These are phyloP conservation scores for Tolypocladium cylindrosporum DNA, from an alignment of 2,329 filamentous ascomycete species.

Conservation along the genomic window DNA sequence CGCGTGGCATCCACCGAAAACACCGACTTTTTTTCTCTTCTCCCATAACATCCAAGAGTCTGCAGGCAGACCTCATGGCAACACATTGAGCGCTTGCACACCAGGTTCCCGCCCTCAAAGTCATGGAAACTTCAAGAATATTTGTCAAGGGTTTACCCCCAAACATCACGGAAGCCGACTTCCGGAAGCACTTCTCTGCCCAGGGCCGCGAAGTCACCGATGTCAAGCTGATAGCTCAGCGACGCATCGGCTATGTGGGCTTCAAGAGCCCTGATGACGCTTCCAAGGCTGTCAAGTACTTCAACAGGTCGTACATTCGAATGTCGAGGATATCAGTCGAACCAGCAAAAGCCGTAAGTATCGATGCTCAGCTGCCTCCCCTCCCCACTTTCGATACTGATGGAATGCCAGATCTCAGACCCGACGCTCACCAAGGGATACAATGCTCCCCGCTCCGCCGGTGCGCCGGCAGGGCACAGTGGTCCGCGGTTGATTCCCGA, in stretches of 20 bases:
- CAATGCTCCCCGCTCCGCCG: slow-evolving; percentile 14
- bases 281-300: slow-evolving; percentile 78
- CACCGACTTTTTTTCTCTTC: slow-evolving; percentile 17
- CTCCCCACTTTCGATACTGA: slow-evolving; percentile 14
- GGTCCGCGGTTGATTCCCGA: slow-evolving; percentile 8
- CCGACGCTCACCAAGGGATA: slow-evolving; percentile 22
- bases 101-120: slow-evolving; percentile 10
- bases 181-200: slow-evolving; percentile 78
- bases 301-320: slow-evolving; percentile 89
- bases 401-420: slow-evolving; percentile 36
- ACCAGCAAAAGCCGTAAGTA: slow-evolving; percentile 66
- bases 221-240: slow-evolving; percentile 78
- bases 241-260: slow-evolving; percentile 91
- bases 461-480: slow-evolving; percentile 6
- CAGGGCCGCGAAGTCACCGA: slow-evolving; percentile 73
- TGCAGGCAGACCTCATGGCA: slow-evolving; percentile 5
- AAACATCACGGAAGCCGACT: slow-evolving; percentile 72
- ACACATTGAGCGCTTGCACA: neutral
- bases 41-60: slow-evolving; percentile 1
- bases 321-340: slow-evolving; percentile 93
- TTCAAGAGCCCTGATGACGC: slow-evolving; percentile 80
- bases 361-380: slow-evolving; percentile 6
- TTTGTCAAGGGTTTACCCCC: slow-evolving; percentile 82
- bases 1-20: neutral
- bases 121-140: slow-evolving; percentile 53